Percentiles rank a stretch among this genome's conserved stretches.
Evolutionary conservation across 208 protist species (phyloP).

Genomic region (Jaenimonas drosophilae): DNA sequence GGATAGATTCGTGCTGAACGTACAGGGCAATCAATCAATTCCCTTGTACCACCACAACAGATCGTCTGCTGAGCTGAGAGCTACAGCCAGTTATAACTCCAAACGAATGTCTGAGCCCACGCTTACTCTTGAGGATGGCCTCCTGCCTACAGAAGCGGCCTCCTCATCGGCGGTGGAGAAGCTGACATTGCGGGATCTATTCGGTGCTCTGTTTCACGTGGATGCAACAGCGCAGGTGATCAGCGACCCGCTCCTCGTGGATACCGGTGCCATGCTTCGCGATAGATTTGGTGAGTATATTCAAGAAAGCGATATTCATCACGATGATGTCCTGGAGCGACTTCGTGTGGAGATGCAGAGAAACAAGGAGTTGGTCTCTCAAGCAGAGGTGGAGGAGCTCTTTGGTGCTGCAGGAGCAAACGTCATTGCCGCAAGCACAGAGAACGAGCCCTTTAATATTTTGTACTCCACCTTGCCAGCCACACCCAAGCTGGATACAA

Average conservation of each 20-base stretch:
- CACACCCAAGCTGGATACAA: slow-evolving; percentile 3
- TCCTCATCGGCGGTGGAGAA: too few species aligned
- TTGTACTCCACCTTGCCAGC: slow-evolving; percentile 24
- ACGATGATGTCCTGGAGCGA: slow-evolving; percentile 23
- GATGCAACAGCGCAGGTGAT: too few species aligned
- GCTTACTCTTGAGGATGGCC: too few species aligned
- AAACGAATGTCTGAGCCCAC: too few species aligned
- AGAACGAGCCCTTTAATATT: slow-evolving; percentile 32
- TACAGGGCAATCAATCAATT: too few species aligned
- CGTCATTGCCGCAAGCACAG: slow-evolving; percentile 16
- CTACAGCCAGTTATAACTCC: too few species aligned
- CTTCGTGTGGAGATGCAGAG: slow-evolving; percentile 12
- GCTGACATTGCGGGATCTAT: slow-evolving; percentile 1
- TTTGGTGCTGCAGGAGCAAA: slow-evolving; percentile 42
- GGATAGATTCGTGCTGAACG: too few species aligned
- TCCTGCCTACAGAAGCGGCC: too few species aligned
- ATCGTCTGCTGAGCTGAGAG: too few species aligned
- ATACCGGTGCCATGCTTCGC: slow-evolving; percentile 1
- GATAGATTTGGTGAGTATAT: slow-evolving; percentile 5
- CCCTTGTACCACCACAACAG: too few species aligned
- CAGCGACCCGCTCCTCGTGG: too few species aligned
- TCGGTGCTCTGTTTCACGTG: slow-evolving; percentile 10
- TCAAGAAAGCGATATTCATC: slow-evolving; percentile 1
- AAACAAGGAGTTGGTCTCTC: slow-evolving; percentile 7
- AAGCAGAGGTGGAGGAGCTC: slow-evolving; percentile 27